Conservation (phyloP, 257 asterid genomes). For the Solanum gandarillasii region DNA sequence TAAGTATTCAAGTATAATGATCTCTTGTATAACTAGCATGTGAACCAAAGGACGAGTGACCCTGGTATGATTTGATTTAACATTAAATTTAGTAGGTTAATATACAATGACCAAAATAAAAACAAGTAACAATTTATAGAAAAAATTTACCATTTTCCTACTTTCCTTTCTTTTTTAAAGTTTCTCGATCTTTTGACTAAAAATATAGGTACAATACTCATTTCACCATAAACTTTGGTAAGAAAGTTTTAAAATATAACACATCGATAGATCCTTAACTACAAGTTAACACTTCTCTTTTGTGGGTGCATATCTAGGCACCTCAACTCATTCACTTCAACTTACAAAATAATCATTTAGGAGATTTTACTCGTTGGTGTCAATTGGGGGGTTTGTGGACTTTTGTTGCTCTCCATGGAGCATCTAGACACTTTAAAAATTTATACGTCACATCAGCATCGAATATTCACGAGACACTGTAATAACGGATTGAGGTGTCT, state of each 20-base stretch:
- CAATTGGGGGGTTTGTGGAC: too few species aligned
- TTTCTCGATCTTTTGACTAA: too few species aligned
- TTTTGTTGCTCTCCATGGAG: too few species aligned
- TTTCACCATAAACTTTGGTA: not conserved
- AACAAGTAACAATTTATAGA: not conserved
- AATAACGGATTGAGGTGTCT: not conserved
- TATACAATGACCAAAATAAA: not conserved
- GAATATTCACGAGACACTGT: fast-evolving
- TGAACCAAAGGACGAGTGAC: not conserved
- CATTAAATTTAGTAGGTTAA: not conserved
- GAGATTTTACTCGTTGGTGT: too few species aligned
- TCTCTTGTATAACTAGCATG: not conserved
- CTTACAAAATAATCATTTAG: not conserved
- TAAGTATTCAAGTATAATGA: not conserved
- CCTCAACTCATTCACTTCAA: not conserved
- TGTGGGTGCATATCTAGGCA: not conserved
- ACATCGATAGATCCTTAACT: too few species aligned
- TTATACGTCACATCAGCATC: not conserved
- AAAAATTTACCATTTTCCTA: not conserved
- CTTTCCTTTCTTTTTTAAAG: not conserved
- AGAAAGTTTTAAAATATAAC: too few species aligned
- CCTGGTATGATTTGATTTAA: not conserved
- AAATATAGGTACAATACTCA: too few species aligned
- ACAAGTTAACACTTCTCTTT: too few species aligned
- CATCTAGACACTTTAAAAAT: not conserved